Evolutionary conservation across 345 rosid genomes (phyloP).

Genomic region (Erodium maritimum): DNA sequence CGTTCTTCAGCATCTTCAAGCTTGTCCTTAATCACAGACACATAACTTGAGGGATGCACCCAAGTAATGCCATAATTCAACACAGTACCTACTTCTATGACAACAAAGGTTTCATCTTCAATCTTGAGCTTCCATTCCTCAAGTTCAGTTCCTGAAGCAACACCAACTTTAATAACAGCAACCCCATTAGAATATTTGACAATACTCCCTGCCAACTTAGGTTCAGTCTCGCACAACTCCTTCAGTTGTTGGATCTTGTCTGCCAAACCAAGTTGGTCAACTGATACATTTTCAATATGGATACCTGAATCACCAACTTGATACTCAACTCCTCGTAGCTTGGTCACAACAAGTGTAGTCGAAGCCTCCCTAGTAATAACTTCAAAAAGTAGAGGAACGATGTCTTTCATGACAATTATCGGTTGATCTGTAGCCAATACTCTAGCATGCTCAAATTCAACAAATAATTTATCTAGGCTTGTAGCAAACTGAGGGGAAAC

Average conservation of each 20-base stretch:
- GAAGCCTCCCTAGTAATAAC: constrained; percentile 92
- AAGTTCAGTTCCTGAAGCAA: constrained; percentile 95
- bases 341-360: constrained; percentile 93
- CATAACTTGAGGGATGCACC: constrained; percentile 63
- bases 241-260: constrained; percentile 68
- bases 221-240: constrained; percentile 83
- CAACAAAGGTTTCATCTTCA: constrained; percentile 97
- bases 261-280: constrained; percentile 68
- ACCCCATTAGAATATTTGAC: constrained; percentile 94
- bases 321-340: constrained; percentile 93
- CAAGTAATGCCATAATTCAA: constrained; percentile 90
- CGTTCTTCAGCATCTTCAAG: constrained; percentile 75
- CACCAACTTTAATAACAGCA: constrained; percentile 94
- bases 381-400: constrained; percentile 82
- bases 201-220: constrained; percentile 91
- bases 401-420: constrained; percentile 82
- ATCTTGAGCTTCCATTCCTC: constrained; percentile 89
- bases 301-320: constrained; percentile 78
- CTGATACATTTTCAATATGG: constrained; percentile 52
- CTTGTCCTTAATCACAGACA: constrained; percentile 66
- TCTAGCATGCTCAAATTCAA: constrained; percentile 92
- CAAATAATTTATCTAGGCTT: constrained; percentile 72
- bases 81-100: constrained; percentile 93
- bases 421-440: constrained; percentile 88
- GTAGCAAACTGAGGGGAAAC: constrained; percentile 93